phyloP scores from a whole-genome alignment of 2,329 filamentous ascomycete species.

The Curvularia lunata region DNA sequence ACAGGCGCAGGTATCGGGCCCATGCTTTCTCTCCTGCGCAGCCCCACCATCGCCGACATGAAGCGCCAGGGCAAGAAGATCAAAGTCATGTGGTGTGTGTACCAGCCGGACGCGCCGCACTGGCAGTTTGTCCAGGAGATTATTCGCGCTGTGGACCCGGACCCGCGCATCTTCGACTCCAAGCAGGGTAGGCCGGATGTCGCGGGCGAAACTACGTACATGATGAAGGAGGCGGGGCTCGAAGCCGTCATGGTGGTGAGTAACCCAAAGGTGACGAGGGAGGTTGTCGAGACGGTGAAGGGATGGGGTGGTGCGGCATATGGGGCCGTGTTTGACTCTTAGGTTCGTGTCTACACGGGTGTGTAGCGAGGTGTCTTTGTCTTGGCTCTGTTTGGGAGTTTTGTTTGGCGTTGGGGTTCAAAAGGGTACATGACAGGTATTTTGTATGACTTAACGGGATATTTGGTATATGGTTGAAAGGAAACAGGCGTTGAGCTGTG shows the following conservation, averaged over 20 bases:
- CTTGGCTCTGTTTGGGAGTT: background rate
- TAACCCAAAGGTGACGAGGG: constrained; percentile 25
- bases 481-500: background rate
- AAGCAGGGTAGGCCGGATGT: constrained; percentile 19
- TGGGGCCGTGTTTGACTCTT: constrained; percentile 37
- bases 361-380: background rate
- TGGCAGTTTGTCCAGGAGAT: constrained; percentile 24
- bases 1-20: constrained; percentile 36
- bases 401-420: background rate
- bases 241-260: constrained; percentile 34
- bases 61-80: constrained; percentile 6
- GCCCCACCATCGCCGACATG: constrained; percentile 19
- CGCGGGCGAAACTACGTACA: constrained; percentile 15
- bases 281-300: constrained; percentile 23
- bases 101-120: constrained; percentile 17
- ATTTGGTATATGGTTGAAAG: background rate
- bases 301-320: constrained; percentile 22
- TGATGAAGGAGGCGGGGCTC: constrained; percentile 5
- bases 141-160: constrained; percentile 21
- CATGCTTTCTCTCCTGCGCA: constrained; percentile 25
- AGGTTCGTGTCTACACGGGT: background rate
- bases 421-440: background rate
- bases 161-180: constrained; percentile 24
- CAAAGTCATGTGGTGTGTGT: constrained; percentile 28
- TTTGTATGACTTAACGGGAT: background rate